These are phyloP conservation scores for Pholiota conissans DNA, from an alignment of 768 basidiomycete genomes.

Conservation along the genomic window DNA sequence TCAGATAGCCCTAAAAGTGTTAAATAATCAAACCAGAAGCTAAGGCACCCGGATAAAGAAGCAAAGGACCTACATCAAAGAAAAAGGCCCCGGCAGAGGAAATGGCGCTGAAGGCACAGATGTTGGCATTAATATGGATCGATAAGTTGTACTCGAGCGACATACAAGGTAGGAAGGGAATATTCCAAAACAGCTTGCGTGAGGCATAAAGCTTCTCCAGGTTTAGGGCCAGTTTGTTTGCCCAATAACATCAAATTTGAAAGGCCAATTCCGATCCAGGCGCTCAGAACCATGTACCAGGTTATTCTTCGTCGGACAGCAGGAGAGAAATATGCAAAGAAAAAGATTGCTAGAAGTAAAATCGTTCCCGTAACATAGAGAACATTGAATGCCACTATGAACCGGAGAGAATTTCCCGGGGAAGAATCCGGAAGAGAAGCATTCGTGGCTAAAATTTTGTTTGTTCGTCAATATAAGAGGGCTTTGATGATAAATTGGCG, in stretches of 20 bases:
- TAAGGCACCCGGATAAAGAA: too few relatives aligned
- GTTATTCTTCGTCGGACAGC: neutral
- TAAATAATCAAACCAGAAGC: neutral
- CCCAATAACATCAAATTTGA: conserved; percentile 1
- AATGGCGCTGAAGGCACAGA: neutral
- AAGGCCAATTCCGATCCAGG: neutral
- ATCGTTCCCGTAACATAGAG: neutral
- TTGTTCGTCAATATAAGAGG: too few relatives aligned
- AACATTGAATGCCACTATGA: neutral
- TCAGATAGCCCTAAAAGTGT: neutral
- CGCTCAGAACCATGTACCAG: neutral
- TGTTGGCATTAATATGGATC: neutral
- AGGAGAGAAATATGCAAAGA: neutral
- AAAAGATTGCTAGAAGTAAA: neutral
- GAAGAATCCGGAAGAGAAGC: neutral
- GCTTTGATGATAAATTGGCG: too few relatives aligned
- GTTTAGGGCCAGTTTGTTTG: neutral
- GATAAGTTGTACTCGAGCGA: neutral
- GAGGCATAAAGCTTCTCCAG: neutral
- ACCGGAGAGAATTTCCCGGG: too few relatives aligned
- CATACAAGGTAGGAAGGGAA: neutral
- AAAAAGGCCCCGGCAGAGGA: neutral
- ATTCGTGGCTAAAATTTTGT: too few relatives aligned
- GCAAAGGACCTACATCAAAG: neutral
- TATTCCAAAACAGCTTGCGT: neutral